Evolutionary conservation across 2,329 filamentous ascomycete genomes (phyloP).

Genomic region (Madurella mycetomatis): DNA sequence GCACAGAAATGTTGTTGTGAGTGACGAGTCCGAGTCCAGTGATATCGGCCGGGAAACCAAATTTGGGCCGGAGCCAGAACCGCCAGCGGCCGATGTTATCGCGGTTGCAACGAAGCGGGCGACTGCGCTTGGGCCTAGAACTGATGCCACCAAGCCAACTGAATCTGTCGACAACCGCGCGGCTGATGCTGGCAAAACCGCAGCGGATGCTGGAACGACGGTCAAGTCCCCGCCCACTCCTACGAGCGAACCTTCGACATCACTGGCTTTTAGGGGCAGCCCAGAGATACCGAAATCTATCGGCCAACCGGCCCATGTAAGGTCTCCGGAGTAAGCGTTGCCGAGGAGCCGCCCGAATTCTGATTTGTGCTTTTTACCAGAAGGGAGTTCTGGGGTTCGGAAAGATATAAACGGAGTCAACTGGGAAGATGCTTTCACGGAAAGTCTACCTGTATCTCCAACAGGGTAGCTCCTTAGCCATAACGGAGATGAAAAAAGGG

Average conservation of each 20-base stretch:
- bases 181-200: conserved; percentile 7
- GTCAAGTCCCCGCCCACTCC: conserved; percentile 28
- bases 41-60: conserved; percentile 26
- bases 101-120: conserved; percentile 21
- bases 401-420: conserved; percentile 7
- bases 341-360: background rate
- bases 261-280: conserved; percentile 57
- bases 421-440: background rate
- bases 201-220: conserved; percentile 10
- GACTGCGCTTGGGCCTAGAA: background rate
- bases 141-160: background rate
- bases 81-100: conserved; percentile 24
- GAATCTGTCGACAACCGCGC: conserved; percentile 1
- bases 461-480: background rate
- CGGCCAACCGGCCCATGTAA: conserved; percentile 31
- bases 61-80: conserved; percentile 26
- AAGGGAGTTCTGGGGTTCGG: conserved; percentile 17
- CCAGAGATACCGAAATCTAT: conserved; percentile 51
- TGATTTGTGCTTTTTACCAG: conserved; percentile 3
- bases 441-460: background rate
- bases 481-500: conserved; percentile 2
- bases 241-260: conserved; percentile 32
- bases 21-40: conserved; percentile 24
- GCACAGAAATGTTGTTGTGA: conserved; percentile 25
- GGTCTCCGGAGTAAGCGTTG: conserved; percentile 12